phyloP scores from a whole-genome alignment of 345 rosid genomes.

The Gossypium longicalyx region DNA sequence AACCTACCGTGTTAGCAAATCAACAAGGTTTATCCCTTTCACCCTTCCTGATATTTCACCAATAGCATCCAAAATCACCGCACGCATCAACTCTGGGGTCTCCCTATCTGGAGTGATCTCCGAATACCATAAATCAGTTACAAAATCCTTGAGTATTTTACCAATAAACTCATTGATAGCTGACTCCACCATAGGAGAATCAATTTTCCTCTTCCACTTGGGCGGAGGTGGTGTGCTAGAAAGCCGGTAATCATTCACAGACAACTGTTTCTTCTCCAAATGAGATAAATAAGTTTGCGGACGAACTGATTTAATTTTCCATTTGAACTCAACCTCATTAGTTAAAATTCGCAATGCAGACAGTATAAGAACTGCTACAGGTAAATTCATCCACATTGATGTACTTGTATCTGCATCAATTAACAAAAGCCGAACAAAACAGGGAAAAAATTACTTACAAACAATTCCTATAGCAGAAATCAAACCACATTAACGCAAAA shows the following conservation, averaged over 20 bases:
- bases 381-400: conserved; percentile 93
- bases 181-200: conserved; percentile 77
- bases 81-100: conserved; percentile 74
- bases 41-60: conserved; percentile 84
- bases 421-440: conserved; percentile 11
- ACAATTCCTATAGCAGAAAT: background rate
- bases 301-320: conserved; percentile 43
- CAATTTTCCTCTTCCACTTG: conserved; percentile 80
- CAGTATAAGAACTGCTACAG: conserved; percentile 59
- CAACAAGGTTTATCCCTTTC: conserved; percentile 80
- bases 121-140: conserved; percentile 81
- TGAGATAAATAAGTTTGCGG: conserved; percentile 45
- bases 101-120: conserved; percentile 90
- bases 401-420: conserved; percentile 74
- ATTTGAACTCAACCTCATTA: conserved; percentile 67
- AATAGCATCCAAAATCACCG: conserved; percentile 80
- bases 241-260: conserved; percentile 70
- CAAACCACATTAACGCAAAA: background rate
- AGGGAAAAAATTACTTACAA: background rate
- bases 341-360: conserved; percentile 44
- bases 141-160: conserved; percentile 79
- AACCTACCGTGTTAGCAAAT: conserved; percentile 68
- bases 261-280: conserved; percentile 69
- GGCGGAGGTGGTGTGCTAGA: conserved; percentile 44
- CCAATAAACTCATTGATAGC: conserved; percentile 66